A percentile compares a stretch with the other conserved stretches of the same genome.
Evolutionary conservation across 2,329 filamentous ascomycete species (phyloP).

Genomic region (Cyphellophora attinorum): DNA sequence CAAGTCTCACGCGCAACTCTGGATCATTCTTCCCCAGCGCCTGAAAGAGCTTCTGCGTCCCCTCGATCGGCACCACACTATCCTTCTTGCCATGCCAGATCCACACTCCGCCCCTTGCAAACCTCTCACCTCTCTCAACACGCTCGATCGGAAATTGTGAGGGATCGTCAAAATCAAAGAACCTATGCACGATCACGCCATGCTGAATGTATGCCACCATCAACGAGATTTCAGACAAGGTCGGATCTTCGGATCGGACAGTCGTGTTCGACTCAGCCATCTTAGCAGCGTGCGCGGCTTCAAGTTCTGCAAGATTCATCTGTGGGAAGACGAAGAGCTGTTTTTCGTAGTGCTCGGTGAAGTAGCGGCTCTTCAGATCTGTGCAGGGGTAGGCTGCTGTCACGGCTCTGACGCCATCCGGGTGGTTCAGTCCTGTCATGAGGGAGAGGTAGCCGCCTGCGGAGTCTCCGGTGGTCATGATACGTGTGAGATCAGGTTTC

Average conservation of each 20-base stretch:
- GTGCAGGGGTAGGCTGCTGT: conserved; percentile 25
- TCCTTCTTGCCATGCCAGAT: conserved; percentile 28
- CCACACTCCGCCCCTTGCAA: conserved; percentile 23
- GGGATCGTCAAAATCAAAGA: not conserved
- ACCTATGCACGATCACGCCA: conserved; percentile 2
- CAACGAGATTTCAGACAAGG: not conserved
- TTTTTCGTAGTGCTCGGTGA: conserved; percentile 7
- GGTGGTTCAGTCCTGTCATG: conserved; percentile 19
- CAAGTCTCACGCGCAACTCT: conserved; percentile 17
- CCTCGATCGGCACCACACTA: conserved; percentile 21
- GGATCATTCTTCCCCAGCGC: conserved; percentile 18
- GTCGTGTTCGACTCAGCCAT: not conserved
- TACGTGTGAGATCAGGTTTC: conserved; percentile 18
- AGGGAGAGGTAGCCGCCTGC: conserved; percentile 24
- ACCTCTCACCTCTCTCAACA: conserved; percentile 19
- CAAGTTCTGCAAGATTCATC: conserved; percentile 16
- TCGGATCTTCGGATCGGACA: conserved; percentile 1
- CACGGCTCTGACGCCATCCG: conserved; percentile 22
- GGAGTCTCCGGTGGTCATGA: conserved; percentile 22
- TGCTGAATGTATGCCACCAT: conserved; percentile 4
- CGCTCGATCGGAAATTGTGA: conserved; percentile 21
- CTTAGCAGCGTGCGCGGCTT: conserved; percentile 23
- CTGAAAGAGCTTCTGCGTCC: conserved; percentile 21
- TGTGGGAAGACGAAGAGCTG: conserved; percentile 12
- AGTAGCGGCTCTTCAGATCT: conserved; percentile 18